Evolutionary conservation across 352 stramenopile genomes (phyloP).

Genomic region (Hyaloperonospora brassicae): DNA sequence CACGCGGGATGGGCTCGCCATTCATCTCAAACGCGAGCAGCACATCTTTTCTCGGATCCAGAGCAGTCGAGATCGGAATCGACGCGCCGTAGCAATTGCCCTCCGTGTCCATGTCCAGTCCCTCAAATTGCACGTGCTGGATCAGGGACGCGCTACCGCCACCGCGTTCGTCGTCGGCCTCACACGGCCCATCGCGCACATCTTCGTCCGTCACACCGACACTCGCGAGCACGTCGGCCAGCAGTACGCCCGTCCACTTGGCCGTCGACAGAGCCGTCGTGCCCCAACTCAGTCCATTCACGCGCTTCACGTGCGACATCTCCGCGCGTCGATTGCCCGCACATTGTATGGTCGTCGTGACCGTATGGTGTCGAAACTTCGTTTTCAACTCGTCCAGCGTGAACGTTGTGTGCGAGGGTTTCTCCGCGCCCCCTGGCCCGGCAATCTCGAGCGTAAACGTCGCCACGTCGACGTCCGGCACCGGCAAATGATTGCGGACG

Average conservation of each 20-base stretch:
- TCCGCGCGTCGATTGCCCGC: slow-evolving; percentile 92
- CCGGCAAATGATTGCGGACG: slow-evolving; percentile 95
- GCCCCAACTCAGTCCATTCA: slow-evolving; percentile 82
- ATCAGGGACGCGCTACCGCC: slow-evolving; percentile 61
- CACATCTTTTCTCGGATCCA: slow-evolving; percentile 92
- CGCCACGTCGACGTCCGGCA: slow-evolving; percentile 80
- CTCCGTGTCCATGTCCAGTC: slow-evolving; percentile 71
- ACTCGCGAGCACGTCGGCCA: slow-evolving; percentile 89
- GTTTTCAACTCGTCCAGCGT: slow-evolving; percentile 88
- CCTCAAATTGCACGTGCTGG: slow-evolving; percentile 83
- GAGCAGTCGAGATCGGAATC: slow-evolving; percentile 91
- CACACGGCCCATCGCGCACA: slow-evolving; percentile 37
- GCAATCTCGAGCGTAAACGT: slow-evolving; percentile 61
- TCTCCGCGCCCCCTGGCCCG: slow-evolving; percentile 42
- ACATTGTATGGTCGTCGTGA: slow-evolving; percentile 95
- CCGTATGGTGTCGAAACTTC: slow-evolving; percentile 87
- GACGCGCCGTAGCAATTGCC: slow-evolving; percentile 82
- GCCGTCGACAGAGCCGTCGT: slow-evolving; percentile 90
- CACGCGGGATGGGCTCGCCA: slow-evolving; percentile 83
- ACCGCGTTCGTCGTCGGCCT: slow-evolving; percentile 49
- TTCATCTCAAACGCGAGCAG: slow-evolving; percentile 99
- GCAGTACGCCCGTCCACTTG: slow-evolving; percentile 90
- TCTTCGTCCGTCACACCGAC: slow-evolving; percentile 79
- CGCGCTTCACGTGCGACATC: slow-evolving; percentile 89
- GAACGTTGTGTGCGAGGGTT: slow-evolving; percentile 36